Conservation (phyloP, 2,329 filamentous ascomycete species). For the Zymoseptoria passerinii region DNA sequence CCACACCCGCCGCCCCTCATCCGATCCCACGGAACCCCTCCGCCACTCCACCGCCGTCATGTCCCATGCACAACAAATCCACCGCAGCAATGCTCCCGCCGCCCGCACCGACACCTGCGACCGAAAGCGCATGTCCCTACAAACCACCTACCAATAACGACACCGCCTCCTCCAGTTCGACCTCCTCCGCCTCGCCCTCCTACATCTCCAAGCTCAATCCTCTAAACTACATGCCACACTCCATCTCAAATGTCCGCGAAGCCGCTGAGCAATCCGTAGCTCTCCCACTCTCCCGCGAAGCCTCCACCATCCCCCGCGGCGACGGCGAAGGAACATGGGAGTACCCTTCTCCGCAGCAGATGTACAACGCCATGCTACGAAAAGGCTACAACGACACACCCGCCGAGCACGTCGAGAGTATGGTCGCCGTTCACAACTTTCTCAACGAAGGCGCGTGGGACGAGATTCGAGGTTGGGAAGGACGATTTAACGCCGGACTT, state of each 20-base stretch:
- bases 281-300: conserved; percentile 72
- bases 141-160: conserved; percentile 38
- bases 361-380: conserved; percentile 96
- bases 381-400: conserved; percentile 96
- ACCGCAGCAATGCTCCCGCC: conserved; percentile 27
- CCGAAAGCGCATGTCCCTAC: conserved; percentile 44
- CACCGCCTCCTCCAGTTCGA: conserved; percentile 32
- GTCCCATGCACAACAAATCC: conserved; percentile 56
- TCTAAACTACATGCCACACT: conserved; percentile 92
- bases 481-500: conserved; percentile 70
- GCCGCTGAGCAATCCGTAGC: conserved; percentile 62
- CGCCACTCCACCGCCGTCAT: conserved; percentile 54
- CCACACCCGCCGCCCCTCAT: conserved; percentile 39
- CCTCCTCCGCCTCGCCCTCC: conserved; percentile 33
- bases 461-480: conserved; percentile 92
- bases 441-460: conserved; percentile 95
- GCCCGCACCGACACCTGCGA: conserved; percentile 17
- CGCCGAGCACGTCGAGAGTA: conserved; percentile 83
- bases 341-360: conserved; percentile 96
- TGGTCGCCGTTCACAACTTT: conserved; percentile 98
- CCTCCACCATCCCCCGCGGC: conserved; percentile 84
- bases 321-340: conserved; percentile 76
- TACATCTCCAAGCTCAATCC: conserved; percentile 62
- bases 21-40: conserved; percentile 37
- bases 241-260: conserved; percentile 66